Evolutionary conservation across 2,329 filamentous ascomycete genomes (phyloP), one percentile per base, ranked within the genome.

Genomic region (Alternaria ethzedia): DNA sequence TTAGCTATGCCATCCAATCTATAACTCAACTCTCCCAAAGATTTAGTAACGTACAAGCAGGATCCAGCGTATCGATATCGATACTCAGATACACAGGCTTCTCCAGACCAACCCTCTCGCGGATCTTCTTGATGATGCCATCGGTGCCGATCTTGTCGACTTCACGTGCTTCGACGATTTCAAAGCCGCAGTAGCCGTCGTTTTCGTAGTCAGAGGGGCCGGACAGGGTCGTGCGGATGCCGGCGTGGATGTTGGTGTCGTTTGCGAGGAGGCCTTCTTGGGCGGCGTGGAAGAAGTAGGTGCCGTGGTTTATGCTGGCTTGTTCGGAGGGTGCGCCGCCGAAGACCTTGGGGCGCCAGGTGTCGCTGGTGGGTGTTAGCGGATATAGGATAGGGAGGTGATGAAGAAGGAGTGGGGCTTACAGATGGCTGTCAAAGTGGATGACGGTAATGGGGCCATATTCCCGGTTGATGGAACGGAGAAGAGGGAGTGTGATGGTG

Each of bases 41-140:
- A 10, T 21, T 3, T 3, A 2, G 20, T 9, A n/a, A 81, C 86
- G 78, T 78, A 88, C 86, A 95, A 6, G 92, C 92, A 8, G 94
- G 93, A 76, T 97, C 93, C 4, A 97, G 84, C 0, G 92, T 94
- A 75, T 97, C 93, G 71, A 97, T 97, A 75, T 97, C 94, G 50
- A 96, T 90, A 7, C 88, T 92, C 30, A 96, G 81, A 75, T 96
- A 96, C 0, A 96, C 91, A 0, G 92, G 92, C 64, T 89, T 89
- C 57, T 86, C 85, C 21, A 89, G 90, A 9, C 91, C 92, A 17
- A 96, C 91, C 23, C 92, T 85, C 4, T 92, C 89, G 46, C 88
- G 82, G 74, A 96, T 96, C 77, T 88, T 90, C 80, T 91, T 88
- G 77, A 95, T 91, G 75, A 96, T 94, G 5, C 92, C 92, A 0